A percentile compares a stretch with the other conserved stretches of the same genome.
phyloP scores from a whole-genome alignment of 192 early-diverging fungal genomes.

The Ramicandelaber brevisporus region DNA sequence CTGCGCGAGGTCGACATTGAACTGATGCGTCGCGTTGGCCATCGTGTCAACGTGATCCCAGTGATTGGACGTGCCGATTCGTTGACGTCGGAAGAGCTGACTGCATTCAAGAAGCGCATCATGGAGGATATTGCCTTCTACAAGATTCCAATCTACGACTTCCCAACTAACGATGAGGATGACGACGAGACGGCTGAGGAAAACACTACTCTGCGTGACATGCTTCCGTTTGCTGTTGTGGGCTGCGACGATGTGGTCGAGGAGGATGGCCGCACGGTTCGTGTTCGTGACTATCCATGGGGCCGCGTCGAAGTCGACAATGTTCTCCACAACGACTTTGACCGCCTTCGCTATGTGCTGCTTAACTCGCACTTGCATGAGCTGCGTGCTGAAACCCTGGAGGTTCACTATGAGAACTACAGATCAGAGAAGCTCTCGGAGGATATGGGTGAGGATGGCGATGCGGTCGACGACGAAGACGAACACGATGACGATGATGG shows the following conservation, averaged over 20 bases:
- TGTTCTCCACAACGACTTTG: slow-evolving; percentile 88
- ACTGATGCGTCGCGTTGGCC: slow-evolving; percentile 71
- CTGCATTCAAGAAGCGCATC: slow-evolving; percentile 68
- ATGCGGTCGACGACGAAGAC: not conserved
- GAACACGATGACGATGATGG: too few relatives aligned
- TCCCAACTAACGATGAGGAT: slow-evolving; percentile 92
- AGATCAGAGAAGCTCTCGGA: slow-evolving; percentile 59
- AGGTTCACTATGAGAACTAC: slow-evolving; percentile 85
- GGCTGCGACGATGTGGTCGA: slow-evolving; percentile 61
- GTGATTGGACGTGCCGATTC: slow-evolving; percentile 84
- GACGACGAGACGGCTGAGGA: slow-evolving; percentile 97
- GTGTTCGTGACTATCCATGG: slow-evolving; percentile 87
- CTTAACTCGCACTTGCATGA: slow-evolving; percentile 93
- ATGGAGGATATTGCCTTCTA: slow-evolving; percentile 97
- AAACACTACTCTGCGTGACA: slow-evolving; percentile 73
- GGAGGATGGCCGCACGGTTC: slow-evolving; percentile 60
- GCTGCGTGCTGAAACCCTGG: slow-evolving; percentile 85
- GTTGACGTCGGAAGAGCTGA: slow-evolving; percentile 57
- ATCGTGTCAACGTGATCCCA: slow-evolving; percentile 87
- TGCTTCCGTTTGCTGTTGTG: slow-evolving; percentile 85
- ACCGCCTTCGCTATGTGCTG: slow-evolving; percentile 63
- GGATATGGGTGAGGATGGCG: not conserved
- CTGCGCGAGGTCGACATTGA: slow-evolving; percentile 89
- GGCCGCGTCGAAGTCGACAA: slow-evolving; percentile 92
- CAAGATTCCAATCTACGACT: slow-evolving; percentile 95